Evolutionary conservation across 768 basidiomycete genomes (phyloP).

Genomic region (Pisolithus microcarpus): DNA sequence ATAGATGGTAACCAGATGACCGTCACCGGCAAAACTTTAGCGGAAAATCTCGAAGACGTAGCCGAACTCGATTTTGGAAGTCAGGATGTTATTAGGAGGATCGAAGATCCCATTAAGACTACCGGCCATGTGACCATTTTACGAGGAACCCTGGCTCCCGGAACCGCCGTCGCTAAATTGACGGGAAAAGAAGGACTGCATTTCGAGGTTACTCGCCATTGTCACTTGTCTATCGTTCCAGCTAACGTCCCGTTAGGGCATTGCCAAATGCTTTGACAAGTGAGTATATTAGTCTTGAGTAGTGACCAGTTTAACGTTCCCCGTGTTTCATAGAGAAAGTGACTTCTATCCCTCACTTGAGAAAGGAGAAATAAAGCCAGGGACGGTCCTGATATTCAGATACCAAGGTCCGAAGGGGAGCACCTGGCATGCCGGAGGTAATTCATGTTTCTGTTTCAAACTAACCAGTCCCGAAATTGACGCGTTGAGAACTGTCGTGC

Average conservation of each 20-base stretch:
- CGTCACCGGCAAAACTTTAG: constrained; percentile 85
- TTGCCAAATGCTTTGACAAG: constrained; percentile 75
- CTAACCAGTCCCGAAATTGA: neutral
- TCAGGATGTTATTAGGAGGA: constrained; percentile 69
- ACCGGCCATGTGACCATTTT: constrained; percentile 86
- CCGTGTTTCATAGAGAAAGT: constrained; percentile 39
- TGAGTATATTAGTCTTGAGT: constrained; percentile 15
- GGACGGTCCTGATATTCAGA: constrained; percentile 73
- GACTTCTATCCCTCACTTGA: constrained; percentile 70
- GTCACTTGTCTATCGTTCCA: neutral
- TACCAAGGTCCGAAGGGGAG: constrained; percentile 89
- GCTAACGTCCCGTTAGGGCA: constrained; percentile 37
- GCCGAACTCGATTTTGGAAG: constrained; percentile 59
- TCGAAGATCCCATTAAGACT: constrained; percentile 76
- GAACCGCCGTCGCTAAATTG: constrained; percentile 83
- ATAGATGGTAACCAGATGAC: constrained; percentile 82
- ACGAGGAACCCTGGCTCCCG: constrained; percentile 83
- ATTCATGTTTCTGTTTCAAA: constrained; percentile 2
- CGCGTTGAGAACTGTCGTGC: neutral
- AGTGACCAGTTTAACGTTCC: neutral
- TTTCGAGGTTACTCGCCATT: constrained; percentile 54
- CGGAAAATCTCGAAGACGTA: constrained; percentile 79
- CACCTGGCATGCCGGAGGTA: constrained; percentile 88
- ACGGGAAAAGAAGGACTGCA: constrained; percentile 86
- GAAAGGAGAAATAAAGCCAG: constrained; percentile 66